phyloP scores from a whole-genome alignment of 805 yeast species.

The Ogataea allantospora region DNA sequence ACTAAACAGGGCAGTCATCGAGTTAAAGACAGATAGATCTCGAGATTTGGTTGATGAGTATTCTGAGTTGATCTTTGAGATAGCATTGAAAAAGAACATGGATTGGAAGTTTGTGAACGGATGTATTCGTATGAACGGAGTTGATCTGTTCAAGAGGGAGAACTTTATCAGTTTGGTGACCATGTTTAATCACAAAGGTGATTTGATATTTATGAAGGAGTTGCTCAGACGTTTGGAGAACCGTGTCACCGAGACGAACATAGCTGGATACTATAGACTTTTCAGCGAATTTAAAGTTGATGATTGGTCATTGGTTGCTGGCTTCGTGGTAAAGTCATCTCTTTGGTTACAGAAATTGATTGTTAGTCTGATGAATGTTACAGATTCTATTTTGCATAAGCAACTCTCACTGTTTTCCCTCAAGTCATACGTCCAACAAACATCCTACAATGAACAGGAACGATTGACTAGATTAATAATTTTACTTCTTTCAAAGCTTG shows the following conservation, averaged over 20 bases:
- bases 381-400: not conserved
- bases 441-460: slow-evolving; percentile 45
- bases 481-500: slow-evolving; percentile 31
- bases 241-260: not conserved
- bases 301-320: slow-evolving; percentile 9
- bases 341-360: not conserved
- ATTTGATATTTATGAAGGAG: slow-evolving; percentile 9
- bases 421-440: slow-evolving; percentile 26
- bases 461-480: slow-evolving; percentile 47
- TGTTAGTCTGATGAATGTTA: not conserved
- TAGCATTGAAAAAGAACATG: not conserved
- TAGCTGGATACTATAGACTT: slow-evolving; percentile 7
- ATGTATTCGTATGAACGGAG: slow-evolving; percentile 3
- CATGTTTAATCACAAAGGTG: slow-evolving; percentile 2
- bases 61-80: slow-evolving; percentile 2
- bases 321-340: slow-evolving; percentile 1
- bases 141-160: slow-evolving; percentile 6
- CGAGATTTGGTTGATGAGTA: slow-evolving; percentile 10
- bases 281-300: slow-evolving; percentile 5
- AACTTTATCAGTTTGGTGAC: not conserved
- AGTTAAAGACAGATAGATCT: slow-evolving; percentile 4
- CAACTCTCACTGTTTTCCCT: slow-evolving; percentile 24
- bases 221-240: slow-evolving; percentile 4
- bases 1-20: slow-evolving; percentile 16
- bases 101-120: slow-evolving; percentile 17